A percentile compares a stretch with the other conserved stretches of the same genome.
Evolutionary conservation across 768 basidiomycete species (phyloP).

Genomic region (Kwoniella mangroviensis): DNA sequence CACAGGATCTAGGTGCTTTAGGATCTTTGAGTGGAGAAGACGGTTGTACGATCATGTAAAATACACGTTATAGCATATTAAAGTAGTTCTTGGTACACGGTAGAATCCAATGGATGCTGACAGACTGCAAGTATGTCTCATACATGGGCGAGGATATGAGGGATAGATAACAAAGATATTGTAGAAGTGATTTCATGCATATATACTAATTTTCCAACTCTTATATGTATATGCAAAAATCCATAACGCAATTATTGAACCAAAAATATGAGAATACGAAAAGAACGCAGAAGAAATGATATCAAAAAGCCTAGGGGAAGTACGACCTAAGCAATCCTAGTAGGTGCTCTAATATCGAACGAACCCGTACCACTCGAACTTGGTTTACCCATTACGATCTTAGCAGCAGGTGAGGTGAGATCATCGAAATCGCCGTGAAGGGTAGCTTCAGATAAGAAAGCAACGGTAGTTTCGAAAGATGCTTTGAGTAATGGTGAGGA

Average conservation of each 20-base stretch:
- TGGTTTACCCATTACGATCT: slow-evolving; percentile 86
- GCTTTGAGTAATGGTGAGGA: slow-evolving; percentile 96
- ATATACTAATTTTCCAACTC: too few species aligned
- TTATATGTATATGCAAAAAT: background rate
- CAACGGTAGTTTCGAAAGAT: slow-evolving; percentile 93
- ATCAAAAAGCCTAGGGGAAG: background rate
- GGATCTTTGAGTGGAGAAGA: slow-evolving; percentile 39
- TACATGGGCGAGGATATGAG: background rate
- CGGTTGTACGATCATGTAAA: slow-evolving; percentile 49
- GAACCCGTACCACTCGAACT: slow-evolving; percentile 90
- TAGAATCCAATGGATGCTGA: too few species aligned
- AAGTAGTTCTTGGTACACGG: too few species aligned
- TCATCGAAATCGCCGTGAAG: slow-evolving; percentile 95
- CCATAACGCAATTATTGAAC: background rate
- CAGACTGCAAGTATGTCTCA: too few species aligned
- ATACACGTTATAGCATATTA: too few species aligned
- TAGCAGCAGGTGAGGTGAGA: slow-evolving; percentile 84
- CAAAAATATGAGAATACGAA: background rate
- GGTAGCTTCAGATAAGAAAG: slow-evolving; percentile 92
- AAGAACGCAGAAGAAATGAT: background rate
- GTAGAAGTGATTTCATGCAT: too few species aligned
- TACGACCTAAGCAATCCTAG: slow-evolving; percentile 14
- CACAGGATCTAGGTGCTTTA: slow-evolving; percentile 43
- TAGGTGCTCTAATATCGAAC: slow-evolving; percentile 70
- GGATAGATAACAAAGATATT: background rate